Percentiles rank a stretch among this genome's conserved stretches.
Conservation (phyloP, 2,329 filamentous ascomycete species). For the Fusarium xyrophilum region DNA sequence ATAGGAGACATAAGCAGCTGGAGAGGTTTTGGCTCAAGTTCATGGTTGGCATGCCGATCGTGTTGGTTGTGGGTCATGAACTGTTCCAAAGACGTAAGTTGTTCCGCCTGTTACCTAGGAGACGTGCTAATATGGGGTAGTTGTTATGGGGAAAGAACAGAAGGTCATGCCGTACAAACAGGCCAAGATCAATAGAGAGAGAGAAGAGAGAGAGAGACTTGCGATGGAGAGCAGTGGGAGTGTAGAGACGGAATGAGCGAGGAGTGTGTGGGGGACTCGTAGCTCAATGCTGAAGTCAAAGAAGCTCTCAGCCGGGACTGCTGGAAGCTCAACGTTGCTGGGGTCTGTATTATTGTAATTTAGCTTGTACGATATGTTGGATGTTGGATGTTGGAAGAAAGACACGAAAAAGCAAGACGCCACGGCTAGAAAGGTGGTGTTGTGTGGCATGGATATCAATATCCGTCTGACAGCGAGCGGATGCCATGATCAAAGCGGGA, state of each 20-base stretch:
- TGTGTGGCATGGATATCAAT: background rate
- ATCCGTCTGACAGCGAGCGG: background rate
- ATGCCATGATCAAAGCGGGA: background rate
- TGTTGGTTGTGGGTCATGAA: constrained; percentile 62
- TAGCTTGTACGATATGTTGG: background rate
- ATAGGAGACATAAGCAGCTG: constrained; percentile 53
- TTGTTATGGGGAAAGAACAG: constrained; percentile 43
- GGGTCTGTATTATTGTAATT: background rate
- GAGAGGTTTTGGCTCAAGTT: constrained; percentile 54
- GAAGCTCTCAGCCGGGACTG: background rate
- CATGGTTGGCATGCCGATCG: constrained; percentile 61
- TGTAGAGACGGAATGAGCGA: background rate
- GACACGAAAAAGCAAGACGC: background rate
- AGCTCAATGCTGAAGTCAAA: background rate
- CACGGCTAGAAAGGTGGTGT: background rate
- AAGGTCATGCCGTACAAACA: constrained; percentile 34
- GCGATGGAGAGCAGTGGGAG: background rate
- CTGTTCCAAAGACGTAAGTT: constrained; percentile 59
- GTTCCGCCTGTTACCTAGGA: fast-evolving
- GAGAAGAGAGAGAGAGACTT: background rate
- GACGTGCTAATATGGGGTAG: constrained; percentile 24
- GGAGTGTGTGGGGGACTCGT: background rate
- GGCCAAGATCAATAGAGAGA: constrained; percentile 6
- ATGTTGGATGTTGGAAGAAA: background rate
- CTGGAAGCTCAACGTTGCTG: background rate